Base-by-base conservation (phyloP, 2,329 filamentous ascomycete genomes). In the Sporothrix variecibatus region DNA sequence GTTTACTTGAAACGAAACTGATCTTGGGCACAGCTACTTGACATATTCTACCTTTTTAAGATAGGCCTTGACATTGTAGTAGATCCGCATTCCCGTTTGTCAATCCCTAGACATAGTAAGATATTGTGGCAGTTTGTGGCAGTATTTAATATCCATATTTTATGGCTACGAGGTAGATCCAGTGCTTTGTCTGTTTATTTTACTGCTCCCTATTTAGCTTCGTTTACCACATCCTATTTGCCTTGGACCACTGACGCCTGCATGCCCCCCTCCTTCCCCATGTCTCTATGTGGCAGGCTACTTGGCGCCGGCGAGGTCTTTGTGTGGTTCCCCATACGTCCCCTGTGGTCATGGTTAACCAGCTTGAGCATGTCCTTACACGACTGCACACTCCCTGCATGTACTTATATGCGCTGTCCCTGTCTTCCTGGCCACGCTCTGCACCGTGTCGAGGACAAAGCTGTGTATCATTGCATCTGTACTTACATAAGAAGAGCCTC, bases 1-100 rank as follows among this genome's bases (percentile, higher is more conserved):
- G 15, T 72, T 6, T 73, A 73, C 51, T 26, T 73, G 72, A 69
- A 73, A 73, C 72, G n/a, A 20, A n/a, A 8, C 5, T 49, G 72
- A 43, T 53, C 58, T 40, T 11, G 38, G 38, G 6, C n/a, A 6
- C 12, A 40, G 15, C 38, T 67, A 28, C 38, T 3, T 23, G 38
- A 20, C n/a, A 46, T 46, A 4, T 46, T 67, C 12, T 46, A 2
- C 62, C 38, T n/a, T 65, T 1, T 8, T n/a, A n/a, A 46, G 5
- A 40, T 23, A n/a, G 58, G n/a, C 7, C 2, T 26, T 56, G 51
- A 3, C 23, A 12, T 49, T 53, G 11, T 20, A 23, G 23, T 53
- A 2, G 51, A 26, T 53, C 6, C n/a, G 26, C 17, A n/a, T 53
- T 9, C 26, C 51, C 7, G 51, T 26, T 28, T 56, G 11, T 11